Evolutionary conservation across 2,329 filamentous ascomycete genomes (phyloP).

Genomic region (Sporothrix curviconia): DNA sequence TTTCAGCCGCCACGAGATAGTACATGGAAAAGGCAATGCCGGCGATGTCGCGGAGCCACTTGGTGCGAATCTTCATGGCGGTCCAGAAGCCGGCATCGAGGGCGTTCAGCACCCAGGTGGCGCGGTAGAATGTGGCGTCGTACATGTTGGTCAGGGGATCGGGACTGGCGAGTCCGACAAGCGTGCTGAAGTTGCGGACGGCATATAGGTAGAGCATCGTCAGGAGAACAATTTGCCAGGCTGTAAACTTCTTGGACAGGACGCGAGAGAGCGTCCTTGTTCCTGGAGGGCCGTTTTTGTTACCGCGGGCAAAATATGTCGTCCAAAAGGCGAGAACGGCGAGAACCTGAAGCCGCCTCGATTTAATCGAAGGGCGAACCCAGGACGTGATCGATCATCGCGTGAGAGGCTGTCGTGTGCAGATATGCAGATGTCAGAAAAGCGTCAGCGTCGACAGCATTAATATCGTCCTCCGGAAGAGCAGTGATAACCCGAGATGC

Average conservation of each 20-base stretch:
- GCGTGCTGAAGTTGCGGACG: constrained; percentile 85
- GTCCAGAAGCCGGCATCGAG: constrained; percentile 98
- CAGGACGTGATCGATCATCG: constrained; percentile 78
- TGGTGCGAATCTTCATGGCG: constrained; percentile 79
- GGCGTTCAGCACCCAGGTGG: constrained; percentile 93
- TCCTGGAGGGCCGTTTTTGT: constrained; percentile 80
- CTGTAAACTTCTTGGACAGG: constrained; percentile 65
- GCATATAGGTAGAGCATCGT: constrained; percentile 90
- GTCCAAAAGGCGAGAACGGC: constrained; percentile 90
- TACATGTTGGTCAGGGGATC: constrained; percentile 95
- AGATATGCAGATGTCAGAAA: too few relatives aligned
- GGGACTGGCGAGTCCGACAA: constrained; percentile 83
- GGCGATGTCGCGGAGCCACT: constrained; percentile 74
- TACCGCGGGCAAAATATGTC: constrained; percentile 72
- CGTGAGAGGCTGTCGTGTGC: constrained; percentile 6
- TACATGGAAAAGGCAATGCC: constrained; percentile 82
- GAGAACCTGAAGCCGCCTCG: constrained; percentile 86
- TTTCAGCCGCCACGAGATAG: constrained; percentile 87
- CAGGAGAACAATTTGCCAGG: constrained; percentile 83
- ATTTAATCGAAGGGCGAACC: constrained; percentile 83
- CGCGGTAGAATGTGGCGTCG: constrained; percentile 83
- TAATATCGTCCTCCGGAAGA: too few relatives aligned
- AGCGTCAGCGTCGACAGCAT: too few relatives aligned
- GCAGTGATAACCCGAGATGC: too few relatives aligned
- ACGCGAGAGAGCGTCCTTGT: constrained; percentile 64